Percentiles rank a stretch among this genome's conserved stretches.
phyloP scores from a whole-genome alignment of 768 basidiomycete genomes.

The Mycena pura region DNA sequence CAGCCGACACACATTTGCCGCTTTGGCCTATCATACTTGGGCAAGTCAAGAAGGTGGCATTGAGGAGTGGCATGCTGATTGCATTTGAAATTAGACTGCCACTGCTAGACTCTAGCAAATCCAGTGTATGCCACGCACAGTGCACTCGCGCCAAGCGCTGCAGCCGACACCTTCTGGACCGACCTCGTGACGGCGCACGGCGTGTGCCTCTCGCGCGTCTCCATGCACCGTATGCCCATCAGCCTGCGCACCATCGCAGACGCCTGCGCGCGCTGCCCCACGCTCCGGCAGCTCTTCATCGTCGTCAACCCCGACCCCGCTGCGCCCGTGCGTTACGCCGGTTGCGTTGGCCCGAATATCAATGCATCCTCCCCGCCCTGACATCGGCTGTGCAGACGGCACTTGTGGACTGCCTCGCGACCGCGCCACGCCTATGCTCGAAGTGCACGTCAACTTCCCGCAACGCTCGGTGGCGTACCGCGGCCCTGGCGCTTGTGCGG shows the following conservation, averaged over 20 bases:
- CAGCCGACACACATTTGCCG: no score
- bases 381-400: constrained; percentile 38
- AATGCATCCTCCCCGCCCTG: not conserved
- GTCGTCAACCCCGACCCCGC: constrained; percentile 55
- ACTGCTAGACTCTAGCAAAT: no score
- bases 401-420: constrained; percentile 49
- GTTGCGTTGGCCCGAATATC: no score
- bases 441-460: constrained; percentile 65
- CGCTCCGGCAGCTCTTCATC: constrained; percentile 70
- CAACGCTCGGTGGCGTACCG: constrained; percentile 32
- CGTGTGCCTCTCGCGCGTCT: constrained; percentile 58
- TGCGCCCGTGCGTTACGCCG: constrained; percentile 56
- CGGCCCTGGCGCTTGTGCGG: constrained; percentile 52
- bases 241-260: constrained; percentile 53
- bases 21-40: no score
- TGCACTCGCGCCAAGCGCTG: constrained; percentile 19
- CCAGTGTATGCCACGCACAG: constrained; percentile 59
- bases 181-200: constrained; percentile 59
- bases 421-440: constrained; percentile 55
- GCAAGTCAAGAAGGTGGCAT: no score
- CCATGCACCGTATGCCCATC: constrained; percentile 69
- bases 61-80: no score
- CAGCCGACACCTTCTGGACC: constrained; percentile 57
- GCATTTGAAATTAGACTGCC: no score
- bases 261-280: constrained; percentile 61